Percentiles rank a stretch among this genome's conserved stretches.
These are phyloP conservation scores for Hypericum androsaemum DNA, from an alignment of 345 rosid species.

Conservation along the genomic window DNA sequence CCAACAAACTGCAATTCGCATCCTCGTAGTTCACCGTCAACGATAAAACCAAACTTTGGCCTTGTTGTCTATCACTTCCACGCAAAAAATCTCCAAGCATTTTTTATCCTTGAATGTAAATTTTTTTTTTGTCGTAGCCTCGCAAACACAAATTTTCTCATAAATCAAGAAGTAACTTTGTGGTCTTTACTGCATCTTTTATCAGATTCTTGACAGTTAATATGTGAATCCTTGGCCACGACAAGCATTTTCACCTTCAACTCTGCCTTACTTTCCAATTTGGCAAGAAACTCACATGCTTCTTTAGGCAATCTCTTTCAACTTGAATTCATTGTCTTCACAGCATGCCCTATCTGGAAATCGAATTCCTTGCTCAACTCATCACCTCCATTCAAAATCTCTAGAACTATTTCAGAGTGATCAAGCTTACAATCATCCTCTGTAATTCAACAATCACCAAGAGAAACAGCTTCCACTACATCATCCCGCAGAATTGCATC, in stretches of 20 bases:
- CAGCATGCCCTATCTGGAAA: constrained; percentile 53
- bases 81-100: too few species aligned
- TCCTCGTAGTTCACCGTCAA: too few species aligned
- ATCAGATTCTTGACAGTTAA: constrained; percentile 22
- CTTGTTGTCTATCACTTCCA: too few species aligned
- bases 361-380: constrained; percentile 56
- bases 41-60: too few species aligned
- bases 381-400: constrained; percentile 42
- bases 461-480: too few species aligned
- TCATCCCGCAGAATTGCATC: too few species aligned
- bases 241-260: constrained; percentile 22
- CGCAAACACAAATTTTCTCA: too few species aligned
- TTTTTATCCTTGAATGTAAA: too few species aligned
- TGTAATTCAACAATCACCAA: constrained; percentile 45
- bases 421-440: constrained; percentile 50
- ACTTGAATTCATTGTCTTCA: constrained; percentile 64
- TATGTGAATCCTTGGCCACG: constrained; percentile 31
- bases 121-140: too few species aligned
- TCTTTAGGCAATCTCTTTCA: constrained; percentile 44
- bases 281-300: constrained; percentile 32
- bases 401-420: constrained; percentile 32
- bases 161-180: too few species aligned
- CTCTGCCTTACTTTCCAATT: constrained; percentile 29
- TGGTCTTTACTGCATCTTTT: constrained; percentile 40
- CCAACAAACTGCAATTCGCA: too few species aligned